Evolutionary conservation across 2,329 filamentous ascomycete species (phyloP).

Genomic region (Dryadomyces quercivorus): DNA sequence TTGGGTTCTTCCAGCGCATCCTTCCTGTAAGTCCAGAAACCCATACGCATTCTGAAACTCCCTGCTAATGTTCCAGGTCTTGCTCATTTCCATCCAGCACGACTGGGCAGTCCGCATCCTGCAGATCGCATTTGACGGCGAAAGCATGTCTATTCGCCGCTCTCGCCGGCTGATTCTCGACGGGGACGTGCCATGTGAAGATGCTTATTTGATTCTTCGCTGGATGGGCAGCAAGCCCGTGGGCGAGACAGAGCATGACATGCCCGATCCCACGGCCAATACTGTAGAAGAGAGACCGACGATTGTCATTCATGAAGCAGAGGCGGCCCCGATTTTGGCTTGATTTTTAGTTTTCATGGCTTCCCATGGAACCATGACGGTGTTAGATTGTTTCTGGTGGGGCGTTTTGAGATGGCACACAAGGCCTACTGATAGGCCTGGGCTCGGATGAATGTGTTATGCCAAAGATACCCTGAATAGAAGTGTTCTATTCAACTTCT

Average conservation of each 20-base stretch:
- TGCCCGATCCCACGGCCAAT: not conserved
- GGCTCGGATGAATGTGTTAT: no score
- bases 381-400: no score
- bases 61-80: not conserved
- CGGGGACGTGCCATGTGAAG: not conserved
- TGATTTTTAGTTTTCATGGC: no score
- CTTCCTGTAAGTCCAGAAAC: not conserved
- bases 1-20: not conserved
- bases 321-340: not conserved
- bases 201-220: not conserved
- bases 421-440: no score
- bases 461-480: no score
- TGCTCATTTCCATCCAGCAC: not conserved
- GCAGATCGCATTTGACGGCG: not conserved
- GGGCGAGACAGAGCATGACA: not conserved
- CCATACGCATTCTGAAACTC: not conserved
- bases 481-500: not conserved
- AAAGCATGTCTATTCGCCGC: not conserved
- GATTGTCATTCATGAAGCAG: not conserved
- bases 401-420: no score
- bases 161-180: not conserved
- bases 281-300: not conserved
- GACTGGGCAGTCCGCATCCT: not conserved
- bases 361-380: no score
- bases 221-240: not conserved